Evolutionary conservation across 2,329 filamentous ascomycete genomes (phyloP).

Genomic region (Claviceps lovelessii): DNA sequence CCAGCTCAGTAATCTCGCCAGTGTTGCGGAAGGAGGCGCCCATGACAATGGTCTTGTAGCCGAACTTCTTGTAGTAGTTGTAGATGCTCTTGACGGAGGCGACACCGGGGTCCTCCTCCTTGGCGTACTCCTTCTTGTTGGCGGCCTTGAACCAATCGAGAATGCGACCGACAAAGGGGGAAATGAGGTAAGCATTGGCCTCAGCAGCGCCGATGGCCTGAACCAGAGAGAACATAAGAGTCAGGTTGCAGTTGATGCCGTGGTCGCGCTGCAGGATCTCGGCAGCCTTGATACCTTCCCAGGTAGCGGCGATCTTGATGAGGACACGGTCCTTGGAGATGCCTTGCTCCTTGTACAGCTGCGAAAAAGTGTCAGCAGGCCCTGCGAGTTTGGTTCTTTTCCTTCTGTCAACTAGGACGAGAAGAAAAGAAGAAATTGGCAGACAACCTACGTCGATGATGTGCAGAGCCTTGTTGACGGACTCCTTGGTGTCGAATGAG

Average conservation of each 20-base stretch:
- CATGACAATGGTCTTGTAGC: slow-evolving; percentile 99
- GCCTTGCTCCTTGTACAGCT: slow-evolving; percentile 90
- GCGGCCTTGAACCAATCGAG: slow-evolving; percentile 98
- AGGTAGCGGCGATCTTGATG: slow-evolving; percentile 98
- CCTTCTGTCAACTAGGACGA: neutral
- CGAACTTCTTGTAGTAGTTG: slow-evolving; percentile 99
- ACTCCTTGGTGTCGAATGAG: slow-evolving; percentile 88
- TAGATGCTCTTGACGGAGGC: slow-evolving; percentile 85
- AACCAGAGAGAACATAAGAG: slow-evolving; percentile 90
- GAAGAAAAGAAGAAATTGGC: too few relatives aligned
- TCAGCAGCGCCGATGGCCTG: slow-evolving; percentile 95
- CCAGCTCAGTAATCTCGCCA: slow-evolving; percentile 95
- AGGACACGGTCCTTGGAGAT: slow-evolving; percentile 88
- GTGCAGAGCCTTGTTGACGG: slow-evolving; percentile 88
- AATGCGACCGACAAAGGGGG: slow-evolving; percentile 96
- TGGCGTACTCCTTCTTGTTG: slow-evolving; percentile 83
- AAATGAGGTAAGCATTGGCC: slow-evolving; percentile 93
- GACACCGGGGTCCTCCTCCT: slow-evolving; percentile 90
- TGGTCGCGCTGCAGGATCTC: slow-evolving; percentile 93
- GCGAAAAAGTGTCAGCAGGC: slow-evolving; percentile 7
- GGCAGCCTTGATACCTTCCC: slow-evolving; percentile 98
- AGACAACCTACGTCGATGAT: slow-evolving; percentile 70
- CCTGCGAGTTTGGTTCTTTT: neutral
- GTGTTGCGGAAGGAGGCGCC: slow-evolving; percentile 93
- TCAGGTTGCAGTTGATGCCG: slow-evolving; percentile 96